Percentiles rank a stretch among this genome's conserved stretches.
These are phyloP conservation scores for Cryptococcus sp. DNA, from an alignment of 1,284 basidiomycete species.

Conservation along the genomic window DNA sequence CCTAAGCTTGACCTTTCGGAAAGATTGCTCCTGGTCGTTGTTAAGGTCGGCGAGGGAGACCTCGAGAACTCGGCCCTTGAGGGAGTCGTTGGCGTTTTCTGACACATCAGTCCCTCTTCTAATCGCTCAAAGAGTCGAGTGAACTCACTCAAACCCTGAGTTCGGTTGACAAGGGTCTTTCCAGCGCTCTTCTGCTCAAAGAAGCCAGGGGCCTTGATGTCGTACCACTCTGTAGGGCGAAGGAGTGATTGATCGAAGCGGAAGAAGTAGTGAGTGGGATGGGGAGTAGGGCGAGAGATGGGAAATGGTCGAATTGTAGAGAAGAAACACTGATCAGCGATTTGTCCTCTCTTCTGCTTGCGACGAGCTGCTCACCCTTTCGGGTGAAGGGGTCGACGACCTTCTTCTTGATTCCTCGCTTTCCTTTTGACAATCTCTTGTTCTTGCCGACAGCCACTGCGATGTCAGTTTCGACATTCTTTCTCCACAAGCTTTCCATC, in stretches of 20 bases:
- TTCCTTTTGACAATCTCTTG: constrained; percentile 98
- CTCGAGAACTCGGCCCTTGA: constrained; percentile 96
- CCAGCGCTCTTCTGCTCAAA: constrained; percentile 97
- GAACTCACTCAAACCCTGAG: constrained; percentile 88
- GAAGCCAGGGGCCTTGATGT: constrained; percentile 97
- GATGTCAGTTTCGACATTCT: background rate
- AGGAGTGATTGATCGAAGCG: background rate
- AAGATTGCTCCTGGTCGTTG: constrained; percentile 99
- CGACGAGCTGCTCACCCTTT: constrained; percentile 60
- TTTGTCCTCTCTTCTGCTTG: background rate
- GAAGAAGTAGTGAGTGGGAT: background rate
- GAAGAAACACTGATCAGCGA: constrained; percentile 3
- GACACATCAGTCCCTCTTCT: constrained; percentile 6
- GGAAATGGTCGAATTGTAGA: background rate
- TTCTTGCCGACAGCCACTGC: constrained; percentile 94
- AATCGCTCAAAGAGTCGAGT: background rate
- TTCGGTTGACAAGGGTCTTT: constrained; percentile 98
- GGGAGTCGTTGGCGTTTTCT: constrained; percentile 98
- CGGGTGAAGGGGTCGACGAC: constrained; percentile 99
- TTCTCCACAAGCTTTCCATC: too few relatives aligned
- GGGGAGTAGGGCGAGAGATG: background rate
- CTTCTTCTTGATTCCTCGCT: constrained; percentile 99
- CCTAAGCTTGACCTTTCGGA: constrained; percentile 99
- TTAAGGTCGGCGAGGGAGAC: constrained; percentile 96
- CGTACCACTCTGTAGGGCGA: constrained; percentile 85